Evolutionary conservation across 2,329 filamentous ascomycete species (phyloP).

Genomic region (Fusarium sp.): DNA sequence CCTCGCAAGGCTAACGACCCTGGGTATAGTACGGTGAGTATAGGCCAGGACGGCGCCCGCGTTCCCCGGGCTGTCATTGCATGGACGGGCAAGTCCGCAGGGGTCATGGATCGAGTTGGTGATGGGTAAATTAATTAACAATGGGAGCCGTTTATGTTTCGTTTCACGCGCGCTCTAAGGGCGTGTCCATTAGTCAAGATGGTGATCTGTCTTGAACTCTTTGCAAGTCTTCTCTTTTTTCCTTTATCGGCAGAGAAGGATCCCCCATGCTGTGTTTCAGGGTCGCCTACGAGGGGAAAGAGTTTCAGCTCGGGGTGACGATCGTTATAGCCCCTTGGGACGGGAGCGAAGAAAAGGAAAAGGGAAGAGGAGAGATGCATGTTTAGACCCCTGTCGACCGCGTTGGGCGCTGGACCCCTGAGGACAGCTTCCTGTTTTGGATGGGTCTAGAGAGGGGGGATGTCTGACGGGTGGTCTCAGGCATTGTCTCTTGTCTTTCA

Average conservation of each 20-base stretch:
- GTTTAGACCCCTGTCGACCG: neutral
- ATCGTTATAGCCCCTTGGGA: conserved; percentile 22
- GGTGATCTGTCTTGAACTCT: neutral
- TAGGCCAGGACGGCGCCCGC: neutral
- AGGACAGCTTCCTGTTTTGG: neutral
- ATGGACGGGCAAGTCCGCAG: conserved; percentile 16
- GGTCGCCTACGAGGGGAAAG: neutral
- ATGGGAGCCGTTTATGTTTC: conserved; percentile 23
- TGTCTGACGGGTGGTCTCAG: neutral
- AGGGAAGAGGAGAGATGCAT: neutral
- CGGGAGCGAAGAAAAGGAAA: neutral
- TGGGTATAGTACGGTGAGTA: conserved; percentile 31
- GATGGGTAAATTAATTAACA: neutral
- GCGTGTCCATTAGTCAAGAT: neutral
- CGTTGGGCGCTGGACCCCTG: conserved; percentile 19
- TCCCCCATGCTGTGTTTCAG: neutral
- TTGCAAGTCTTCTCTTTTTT: neutral
- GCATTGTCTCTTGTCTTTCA: neutral
- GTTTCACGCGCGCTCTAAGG: conserved; percentile 22
- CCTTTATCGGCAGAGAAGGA: neutral
- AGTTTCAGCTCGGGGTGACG: conserved; percentile 11
- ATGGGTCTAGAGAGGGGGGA: neutral
- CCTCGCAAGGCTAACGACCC: neutral
- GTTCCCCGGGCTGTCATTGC: conserved; percentile 5
- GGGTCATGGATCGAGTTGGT: neutral